A percentile compares a stretch with the other conserved stretches of the same genome.
These are phyloP conservation scores for Alternaria sp. DNA, from an alignment of 2,329 filamentous ascomycete genomes.

Conservation along the genomic window DNA sequence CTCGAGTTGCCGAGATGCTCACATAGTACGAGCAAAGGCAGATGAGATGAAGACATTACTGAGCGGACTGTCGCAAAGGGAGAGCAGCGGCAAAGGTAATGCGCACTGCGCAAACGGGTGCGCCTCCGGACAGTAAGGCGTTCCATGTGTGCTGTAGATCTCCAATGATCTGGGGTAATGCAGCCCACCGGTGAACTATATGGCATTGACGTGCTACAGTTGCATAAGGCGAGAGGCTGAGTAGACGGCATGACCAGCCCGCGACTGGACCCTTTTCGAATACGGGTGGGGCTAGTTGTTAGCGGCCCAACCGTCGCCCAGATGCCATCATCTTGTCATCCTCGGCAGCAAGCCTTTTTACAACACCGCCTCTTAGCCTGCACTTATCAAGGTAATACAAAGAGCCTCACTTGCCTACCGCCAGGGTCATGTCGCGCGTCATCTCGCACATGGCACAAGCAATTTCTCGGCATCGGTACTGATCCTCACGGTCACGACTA, in stretches of 20 bases:
- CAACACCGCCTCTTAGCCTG: conserved; percentile 3
- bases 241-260: conserved; percentile 2
- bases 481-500: not conserved
- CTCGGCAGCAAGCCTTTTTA: not conserved
- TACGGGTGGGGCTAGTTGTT: not conserved
- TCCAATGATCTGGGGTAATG: conserved; percentile 10
- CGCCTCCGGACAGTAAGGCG: conserved; percentile 23
- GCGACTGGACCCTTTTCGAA: not conserved
- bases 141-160: conserved; percentile 3
- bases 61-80: conserved; percentile 12
- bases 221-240: conserved; percentile 22
- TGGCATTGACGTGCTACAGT: conserved; percentile 4
- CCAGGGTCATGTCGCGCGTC: conserved; percentile 10
- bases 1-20: conserved; percentile 44
- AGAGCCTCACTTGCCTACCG: conserved; percentile 23
- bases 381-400: conserved; percentile 14
- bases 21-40: conserved; percentile 41
- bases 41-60: conserved; percentile 18
- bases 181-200: conserved; percentile 30
- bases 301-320: conserved; percentile 3
- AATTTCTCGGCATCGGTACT: not conserved
- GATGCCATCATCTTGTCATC: conserved; percentile 2
- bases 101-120: conserved; percentile 17
- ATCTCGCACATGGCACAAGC: conserved; percentile 5
- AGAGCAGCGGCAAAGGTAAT: conserved; percentile 10